These are phyloP conservation scores for Narthecium ossifragum DNA, from an alignment of 106 monocot species.

Conservation along the genomic window DNA sequence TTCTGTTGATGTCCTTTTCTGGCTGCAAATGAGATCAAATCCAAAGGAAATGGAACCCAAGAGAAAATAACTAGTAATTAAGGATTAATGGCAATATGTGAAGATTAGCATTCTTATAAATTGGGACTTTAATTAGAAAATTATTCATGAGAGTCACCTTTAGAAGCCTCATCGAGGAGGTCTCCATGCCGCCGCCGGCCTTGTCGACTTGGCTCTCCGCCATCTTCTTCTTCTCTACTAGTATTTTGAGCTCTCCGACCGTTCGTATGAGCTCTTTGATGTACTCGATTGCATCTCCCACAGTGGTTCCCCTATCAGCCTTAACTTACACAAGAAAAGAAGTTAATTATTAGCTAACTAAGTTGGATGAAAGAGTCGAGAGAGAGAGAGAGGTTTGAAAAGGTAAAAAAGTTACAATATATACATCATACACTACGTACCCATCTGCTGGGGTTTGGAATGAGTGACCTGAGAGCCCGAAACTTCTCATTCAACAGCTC, in stretches of 20 bases:
- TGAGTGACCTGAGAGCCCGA: slow-evolving; percentile 49
- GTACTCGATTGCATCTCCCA: slow-evolving; percentile 87
- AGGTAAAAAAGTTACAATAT: no score
- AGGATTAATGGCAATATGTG: no score
- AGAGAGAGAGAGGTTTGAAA: slow-evolving; percentile 8
- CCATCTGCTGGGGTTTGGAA: slow-evolving; percentile 86
- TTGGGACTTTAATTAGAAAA: no score
- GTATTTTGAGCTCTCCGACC: slow-evolving; percentile 57
- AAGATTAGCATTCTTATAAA: no score
- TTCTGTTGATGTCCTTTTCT: no score
- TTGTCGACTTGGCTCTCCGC: slow-evolving; percentile 16
- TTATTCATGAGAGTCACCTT: no score
- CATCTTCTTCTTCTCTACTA: slow-evolving; percentile 62
- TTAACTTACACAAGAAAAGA: slow-evolving; percentile 7
- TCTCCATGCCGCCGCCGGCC: no score
- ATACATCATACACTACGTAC: not conserved
- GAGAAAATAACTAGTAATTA: no score
- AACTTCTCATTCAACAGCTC: slow-evolving; percentile 74
- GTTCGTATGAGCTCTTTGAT: slow-evolving; percentile 83
- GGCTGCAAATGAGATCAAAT: no score
- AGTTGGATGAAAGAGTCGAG: not conserved
- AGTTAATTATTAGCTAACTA: not conserved
- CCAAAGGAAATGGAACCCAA: no score
- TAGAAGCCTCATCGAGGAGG: slow-evolving; percentile 41
- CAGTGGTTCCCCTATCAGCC: slow-evolving; percentile 78